Evolutionary conservation across 768 basidiomycete genomes (phyloP).

Genomic region (Dentipellis fragilis): DNA sequence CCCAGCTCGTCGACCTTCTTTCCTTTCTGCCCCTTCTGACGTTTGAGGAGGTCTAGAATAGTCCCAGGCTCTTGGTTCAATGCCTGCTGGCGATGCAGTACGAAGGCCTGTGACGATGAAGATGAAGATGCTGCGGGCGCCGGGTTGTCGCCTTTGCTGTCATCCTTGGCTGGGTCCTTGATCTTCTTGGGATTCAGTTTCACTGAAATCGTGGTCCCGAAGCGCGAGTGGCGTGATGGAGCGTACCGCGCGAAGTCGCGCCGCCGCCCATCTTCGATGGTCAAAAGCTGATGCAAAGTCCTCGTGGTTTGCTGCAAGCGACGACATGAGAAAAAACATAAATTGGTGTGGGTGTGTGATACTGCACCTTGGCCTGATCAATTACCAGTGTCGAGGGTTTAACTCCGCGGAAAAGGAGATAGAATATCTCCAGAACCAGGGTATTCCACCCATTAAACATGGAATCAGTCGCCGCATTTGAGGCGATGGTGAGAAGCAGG

Average conservation of each 20-base stretch:
- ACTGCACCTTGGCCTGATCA: constrained; percentile 57
- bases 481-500: constrained; percentile 77
- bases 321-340: background rate
- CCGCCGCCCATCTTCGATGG: constrained; percentile 60
- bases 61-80: constrained; percentile 56
- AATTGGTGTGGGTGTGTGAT: constrained; percentile 4
- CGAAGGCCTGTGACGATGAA: constrained; percentile 40
- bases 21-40: constrained; percentile 41
- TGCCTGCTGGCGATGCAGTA: constrained; percentile 82
- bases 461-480: constrained; percentile 66
- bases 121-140: constrained; percentile 10
- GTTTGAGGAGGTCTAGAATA: constrained; percentile 51
- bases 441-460: constrained; percentile 83
- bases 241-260: constrained; percentile 41
- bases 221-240: constrained; percentile 84
- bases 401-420: constrained; percentile 78
- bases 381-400: constrained; percentile 47
- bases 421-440: constrained; percentile 85
- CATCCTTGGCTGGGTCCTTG: constrained; percentile 1
- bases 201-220: constrained; percentile 90
- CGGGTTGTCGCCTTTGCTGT: constrained; percentile 17
- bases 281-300: constrained; percentile 67
- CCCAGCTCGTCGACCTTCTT: constrained; percentile 64
- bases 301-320: constrained; percentile 52
- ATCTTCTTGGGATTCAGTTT: constrained; percentile 50